Evolutionary conservation across 768 basidiomycete genomes (phyloP).

Genomic region (Rickenella mellea): DNA sequence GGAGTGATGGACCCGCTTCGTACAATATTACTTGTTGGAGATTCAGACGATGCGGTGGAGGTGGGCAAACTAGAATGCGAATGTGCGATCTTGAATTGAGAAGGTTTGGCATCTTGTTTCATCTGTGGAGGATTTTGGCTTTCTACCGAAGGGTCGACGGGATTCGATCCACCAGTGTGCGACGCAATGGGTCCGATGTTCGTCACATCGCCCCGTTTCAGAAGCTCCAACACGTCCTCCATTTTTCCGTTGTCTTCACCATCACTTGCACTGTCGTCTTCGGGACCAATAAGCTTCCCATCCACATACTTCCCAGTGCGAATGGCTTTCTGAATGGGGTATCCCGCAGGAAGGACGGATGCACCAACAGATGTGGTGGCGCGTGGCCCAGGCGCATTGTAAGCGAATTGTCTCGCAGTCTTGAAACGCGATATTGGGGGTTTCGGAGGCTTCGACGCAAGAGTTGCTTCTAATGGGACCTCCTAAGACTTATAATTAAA

Average conservation of each 20-base stretch:
- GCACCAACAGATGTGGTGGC: slow-evolving; percentile 31
- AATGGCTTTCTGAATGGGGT: slow-evolving; percentile 42
- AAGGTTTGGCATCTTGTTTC: slow-evolving; percentile 22
- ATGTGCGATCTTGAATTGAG: slow-evolving; percentile 41
- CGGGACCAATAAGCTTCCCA: slow-evolving; percentile 39
- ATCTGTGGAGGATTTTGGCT: background rate
- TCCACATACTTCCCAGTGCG: slow-evolving; percentile 48
- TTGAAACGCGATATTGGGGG: slow-evolving; percentile 58
- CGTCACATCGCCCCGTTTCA: slow-evolving; percentile 40
- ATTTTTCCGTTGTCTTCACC: slow-evolving; percentile 29
- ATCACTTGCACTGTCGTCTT: slow-evolving; percentile 47
- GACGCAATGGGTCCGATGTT: slow-evolving; percentile 36
- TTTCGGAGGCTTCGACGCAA: slow-evolving; percentile 30
- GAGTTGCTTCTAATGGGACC: slow-evolving; percentile 31
- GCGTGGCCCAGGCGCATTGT: slow-evolving; percentile 28
- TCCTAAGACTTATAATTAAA: slow-evolving; percentile 21
- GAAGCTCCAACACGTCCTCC: slow-evolving; percentile 37
- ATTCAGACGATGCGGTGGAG: background rate
- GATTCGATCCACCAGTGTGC: slow-evolving; percentile 8
- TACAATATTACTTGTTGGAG: slow-evolving; percentile 1
- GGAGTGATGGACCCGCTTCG: background rate
- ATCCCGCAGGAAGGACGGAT: slow-evolving; percentile 33
- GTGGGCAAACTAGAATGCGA: slow-evolving; percentile 14
- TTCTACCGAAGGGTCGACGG: slow-evolving; percentile 10
- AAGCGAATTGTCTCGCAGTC: slow-evolving; percentile 40